Evolutionary conservation across 495 filamentous ascomycete species (phyloP), one percentile per base, ranked within the genome.

Genomic region (Penicillium roqueforti): DNA sequence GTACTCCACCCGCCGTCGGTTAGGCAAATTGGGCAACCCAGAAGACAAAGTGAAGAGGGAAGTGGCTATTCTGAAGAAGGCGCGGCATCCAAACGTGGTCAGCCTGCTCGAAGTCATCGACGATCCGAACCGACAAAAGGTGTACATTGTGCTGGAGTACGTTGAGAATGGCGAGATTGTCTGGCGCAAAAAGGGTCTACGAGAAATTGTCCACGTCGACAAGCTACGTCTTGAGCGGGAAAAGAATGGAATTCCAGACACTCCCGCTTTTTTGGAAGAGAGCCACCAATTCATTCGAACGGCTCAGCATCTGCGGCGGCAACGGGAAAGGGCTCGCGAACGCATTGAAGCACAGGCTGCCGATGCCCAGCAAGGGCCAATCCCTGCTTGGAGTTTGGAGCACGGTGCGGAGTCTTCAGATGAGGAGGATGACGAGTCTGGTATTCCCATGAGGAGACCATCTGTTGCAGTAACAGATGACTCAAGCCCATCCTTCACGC

Each of bases 11-110:
- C 89, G 87, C 55, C 85, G 91, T 34, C 88, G 91, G 13, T 77
- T 99, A n/a, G 93, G 95, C 19, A 85, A 83, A 58, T 68, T 81
- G 18, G 83, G 80, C 1, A 83, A 84, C 43, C 85, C 89, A 19
- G 89, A 92, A 62, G 89, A 95, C 66, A 96, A 97, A 75, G 92
- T 95, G 53, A 96, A 95, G 75, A 85, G 86, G 65, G 93, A 98
- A 74, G 92, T 99, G 55, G 93, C 93, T 57, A 97, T 99, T 51
- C 74, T 99, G 55, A 99, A 99, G 70, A 97, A 97, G 76, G 93
- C 92, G 40, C 85, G 91, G 13, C 93, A 99, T 71, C 86, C 89
- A 14, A 95, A 97, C 58, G 88, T 99, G 37, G 95, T 97, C 54
- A 91, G 87, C 62, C 76, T 99, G 45, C 80, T 97, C 23, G 93